phyloP scores from a whole-genome alignment of 140 eudicot genomes.

The Anethum foeniculum region DNA sequence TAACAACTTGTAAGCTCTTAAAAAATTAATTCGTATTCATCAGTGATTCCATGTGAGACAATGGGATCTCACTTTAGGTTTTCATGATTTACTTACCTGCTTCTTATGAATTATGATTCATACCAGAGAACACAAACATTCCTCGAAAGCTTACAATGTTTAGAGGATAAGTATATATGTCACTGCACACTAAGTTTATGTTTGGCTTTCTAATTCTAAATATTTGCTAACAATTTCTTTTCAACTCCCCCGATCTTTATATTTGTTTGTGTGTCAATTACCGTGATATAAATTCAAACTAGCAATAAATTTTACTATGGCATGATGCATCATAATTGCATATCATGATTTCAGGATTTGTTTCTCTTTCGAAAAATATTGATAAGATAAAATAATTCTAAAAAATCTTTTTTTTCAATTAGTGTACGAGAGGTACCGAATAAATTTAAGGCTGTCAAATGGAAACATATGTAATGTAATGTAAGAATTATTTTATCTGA shows the following conservation, averaged over 20 bases:
- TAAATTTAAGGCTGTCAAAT: no score
- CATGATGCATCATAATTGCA: no score
- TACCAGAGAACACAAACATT: constrained; percentile 7
- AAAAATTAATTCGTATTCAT: no score
- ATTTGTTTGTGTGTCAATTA: no score
- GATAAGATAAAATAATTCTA: no score
- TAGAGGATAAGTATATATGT: background rate
- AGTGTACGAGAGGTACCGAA: no score
- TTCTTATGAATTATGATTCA: background rate
- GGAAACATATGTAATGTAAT: no score
- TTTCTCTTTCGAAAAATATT: no score
- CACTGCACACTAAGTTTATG: background rate
- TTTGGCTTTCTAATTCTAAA: background rate
- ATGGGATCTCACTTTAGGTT: background rate
- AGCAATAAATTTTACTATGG: no score
- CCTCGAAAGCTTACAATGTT: background rate
- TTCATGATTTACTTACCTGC: background rate
- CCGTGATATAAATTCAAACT: no score
- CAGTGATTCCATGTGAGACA: background rate
- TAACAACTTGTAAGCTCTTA: constrained; percentile 32
- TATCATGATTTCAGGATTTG: no score
- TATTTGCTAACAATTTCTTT: background rate
- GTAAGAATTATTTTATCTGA: background rate
- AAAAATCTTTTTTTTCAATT: no score
- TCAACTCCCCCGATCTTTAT: background rate